Evolutionary conservation across 495 filamentous ascomycete species (phyloP).

Genomic region (Hypoxylon fuscum): DNA sequence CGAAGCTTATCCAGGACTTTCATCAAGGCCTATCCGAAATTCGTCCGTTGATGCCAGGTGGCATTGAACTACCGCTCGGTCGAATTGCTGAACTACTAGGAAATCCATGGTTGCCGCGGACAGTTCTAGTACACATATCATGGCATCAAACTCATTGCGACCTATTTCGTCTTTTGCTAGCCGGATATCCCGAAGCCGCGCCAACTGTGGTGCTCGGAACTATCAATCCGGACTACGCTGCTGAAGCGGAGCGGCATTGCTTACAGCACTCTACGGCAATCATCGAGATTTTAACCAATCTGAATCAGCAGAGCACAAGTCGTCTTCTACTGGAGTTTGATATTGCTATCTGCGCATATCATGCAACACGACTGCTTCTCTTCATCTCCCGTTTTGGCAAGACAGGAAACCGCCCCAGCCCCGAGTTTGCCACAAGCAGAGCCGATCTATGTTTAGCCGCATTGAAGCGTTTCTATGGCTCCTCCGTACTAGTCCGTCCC

Average conservation of each 20-base stretch:
- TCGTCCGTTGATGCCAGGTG: slow-evolving; percentile 10
- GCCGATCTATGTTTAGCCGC: slow-evolving; percentile 28
- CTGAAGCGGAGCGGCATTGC: slow-evolving; percentile 20
- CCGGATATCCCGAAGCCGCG: slow-evolving; percentile 27
- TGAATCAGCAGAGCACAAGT: slow-evolving; percentile 26
- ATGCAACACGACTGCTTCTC: slow-evolving; percentile 23
- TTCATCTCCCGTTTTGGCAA: slow-evolving; percentile 33
- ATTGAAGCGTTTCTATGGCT: slow-evolving; percentile 27
- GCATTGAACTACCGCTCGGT: slow-evolving; percentile 9
- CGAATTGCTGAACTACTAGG: slow-evolving; percentile 10
- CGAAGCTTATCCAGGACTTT: slow-evolving; percentile 14
- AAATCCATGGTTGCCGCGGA: slow-evolving; percentile 18
- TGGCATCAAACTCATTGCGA: slow-evolving; percentile 35
- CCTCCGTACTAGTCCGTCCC: slow-evolving; percentile 15
- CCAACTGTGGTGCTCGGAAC: slow-evolving; percentile 16
- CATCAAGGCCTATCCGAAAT: slow-evolving; percentile 9
- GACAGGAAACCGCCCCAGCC: slow-evolving; percentile 10
- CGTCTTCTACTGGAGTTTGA: slow-evolving; percentile 28
- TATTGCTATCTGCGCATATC: slow-evolving; percentile 32
- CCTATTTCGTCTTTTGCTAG: slow-evolving; percentile 23
- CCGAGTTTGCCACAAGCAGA: slow-evolving; percentile 30
- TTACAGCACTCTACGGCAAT: slow-evolving; percentile 24
- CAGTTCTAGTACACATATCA: slow-evolving; percentile 18
- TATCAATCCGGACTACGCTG: not conserved
- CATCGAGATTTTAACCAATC: slow-evolving; percentile 20